Evolutionary conservation across 768 basidiomycete genomes (phyloP).

Genomic region (Coprinellus micaceus): DNA sequence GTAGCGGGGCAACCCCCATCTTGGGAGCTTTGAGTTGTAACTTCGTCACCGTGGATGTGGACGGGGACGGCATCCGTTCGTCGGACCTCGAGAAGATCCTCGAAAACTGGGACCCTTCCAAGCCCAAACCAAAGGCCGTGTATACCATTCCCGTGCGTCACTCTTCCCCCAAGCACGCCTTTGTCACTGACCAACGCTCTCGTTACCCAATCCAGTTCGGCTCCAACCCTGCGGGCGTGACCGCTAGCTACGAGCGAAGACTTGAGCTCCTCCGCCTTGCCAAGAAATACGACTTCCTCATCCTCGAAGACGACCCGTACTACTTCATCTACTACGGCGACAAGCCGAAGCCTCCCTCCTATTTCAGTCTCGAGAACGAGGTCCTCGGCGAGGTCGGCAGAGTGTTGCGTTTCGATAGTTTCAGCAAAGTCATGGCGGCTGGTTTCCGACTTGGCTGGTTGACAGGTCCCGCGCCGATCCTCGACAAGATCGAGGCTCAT

Average conservation of each 20-base stretch:
- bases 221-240: conserved; percentile 82
- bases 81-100: conserved; percentile 55
- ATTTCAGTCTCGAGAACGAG: conserved; percentile 71
- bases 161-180: neutral
- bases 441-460: conserved; percentile 77
- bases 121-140: conserved; percentile 67
- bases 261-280: conserved; percentile 66
- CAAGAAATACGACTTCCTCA: conserved; percentile 67
- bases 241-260: conserved; percentile 62
- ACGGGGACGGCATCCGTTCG: conserved; percentile 62
- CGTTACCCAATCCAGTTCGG: conserved; percentile 75
- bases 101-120: conserved; percentile 63
- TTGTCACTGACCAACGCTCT: too few species aligned
- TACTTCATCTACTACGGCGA: conserved; percentile 70
- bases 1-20: conserved; percentile 61
- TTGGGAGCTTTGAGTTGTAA: conserved; percentile 51
- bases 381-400: conserved; percentile 59
- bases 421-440: conserved; percentile 74
- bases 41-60: conserved; percentile 61
- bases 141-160: conserved; percentile 70
- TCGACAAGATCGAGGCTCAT: conserved; percentile 64
- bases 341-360: conserved; percentile 60
- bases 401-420: conserved; percentile 81
- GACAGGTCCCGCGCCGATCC: conserved; percentile 62
- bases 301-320: conserved; percentile 85